These are phyloP conservation scores for Globisporangium abappressorium DNA, from an alignment of 352 stramenopile species.

Conservation along the genomic window DNA sequence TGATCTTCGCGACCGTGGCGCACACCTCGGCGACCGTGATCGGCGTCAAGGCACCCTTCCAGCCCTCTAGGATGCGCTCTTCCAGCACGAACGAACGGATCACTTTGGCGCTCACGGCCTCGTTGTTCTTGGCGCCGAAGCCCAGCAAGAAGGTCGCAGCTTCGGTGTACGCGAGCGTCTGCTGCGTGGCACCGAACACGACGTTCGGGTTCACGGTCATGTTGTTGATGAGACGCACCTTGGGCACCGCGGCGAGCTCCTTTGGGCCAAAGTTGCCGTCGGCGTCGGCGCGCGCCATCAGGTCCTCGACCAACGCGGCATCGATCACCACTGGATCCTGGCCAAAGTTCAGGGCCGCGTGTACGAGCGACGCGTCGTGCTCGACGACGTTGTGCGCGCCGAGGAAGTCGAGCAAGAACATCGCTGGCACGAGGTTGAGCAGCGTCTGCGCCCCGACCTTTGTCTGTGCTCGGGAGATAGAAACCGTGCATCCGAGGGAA, in stretches of 20 bases:
- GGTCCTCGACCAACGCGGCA: background rate
- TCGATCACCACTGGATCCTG: background rate
- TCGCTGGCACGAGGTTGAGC: slow-evolving; percentile 24
- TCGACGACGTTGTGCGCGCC: slow-evolving; percentile 54
- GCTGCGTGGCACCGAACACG: slow-evolving; percentile 32
- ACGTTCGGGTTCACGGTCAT: slow-evolving; percentile 32
- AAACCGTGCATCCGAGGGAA: too few relatives aligned
- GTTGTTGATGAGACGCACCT: slow-evolving; percentile 28
- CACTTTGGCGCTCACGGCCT: slow-evolving; percentile 24
- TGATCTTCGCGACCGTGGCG: slow-evolving; percentile 25
- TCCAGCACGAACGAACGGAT: slow-evolving; percentile 30
- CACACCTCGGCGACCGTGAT: slow-evolving; percentile 25
- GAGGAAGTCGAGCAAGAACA: slow-evolving; percentile 50
- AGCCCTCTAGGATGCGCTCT: slow-evolving; percentile 34
- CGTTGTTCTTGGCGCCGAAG: slow-evolving; percentile 31
- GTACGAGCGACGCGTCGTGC: slow-evolving; percentile 52
- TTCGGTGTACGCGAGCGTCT: slow-evolving; percentile 35
- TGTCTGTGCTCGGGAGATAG: too few relatives aligned
- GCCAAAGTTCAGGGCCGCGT: background rate
- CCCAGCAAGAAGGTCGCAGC: slow-evolving; percentile 32
- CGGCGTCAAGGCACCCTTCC: slow-evolving; percentile 15
- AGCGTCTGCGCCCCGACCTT: slow-evolving; percentile 19
- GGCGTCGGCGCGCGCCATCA: background rate
- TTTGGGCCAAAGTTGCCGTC: background rate
- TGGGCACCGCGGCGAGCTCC: slow-evolving; percentile 31